Evolutionary conservation across 164 flowering plant species (phyloP).

Genomic region (Chimonanthus salicifolius): DNA sequence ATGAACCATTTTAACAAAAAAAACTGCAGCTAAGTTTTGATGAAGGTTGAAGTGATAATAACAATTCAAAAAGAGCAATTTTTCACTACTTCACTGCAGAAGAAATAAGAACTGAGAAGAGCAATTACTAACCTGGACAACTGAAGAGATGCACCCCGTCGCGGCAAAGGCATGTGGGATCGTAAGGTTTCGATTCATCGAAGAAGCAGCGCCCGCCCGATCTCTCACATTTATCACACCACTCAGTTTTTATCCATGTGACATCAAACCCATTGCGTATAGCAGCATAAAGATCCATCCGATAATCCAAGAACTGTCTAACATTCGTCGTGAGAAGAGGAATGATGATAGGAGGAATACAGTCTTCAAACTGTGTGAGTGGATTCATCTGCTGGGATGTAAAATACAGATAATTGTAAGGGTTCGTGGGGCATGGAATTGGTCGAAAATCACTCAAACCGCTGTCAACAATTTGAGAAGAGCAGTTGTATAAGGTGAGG

Average conservation of each 20-base stretch:
- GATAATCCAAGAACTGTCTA: neutral
- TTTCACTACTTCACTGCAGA: neutral
- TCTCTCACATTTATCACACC: constrained; percentile 5
- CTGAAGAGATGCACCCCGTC: neutral
- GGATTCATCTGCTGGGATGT: neutral
- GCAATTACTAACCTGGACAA: neutral
- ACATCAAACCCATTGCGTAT: constrained; percentile 15
- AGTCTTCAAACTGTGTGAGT: neutral
- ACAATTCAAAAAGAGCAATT: neutral
- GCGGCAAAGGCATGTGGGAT: constrained; percentile 11
- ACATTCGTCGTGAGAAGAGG: neutral
- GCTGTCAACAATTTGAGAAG: too few relatives aligned
- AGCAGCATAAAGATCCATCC: constrained; percentile 5
- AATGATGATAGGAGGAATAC: neutral
- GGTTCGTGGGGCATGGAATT: neutral
- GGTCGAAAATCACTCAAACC: neutral
- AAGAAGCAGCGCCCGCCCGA: constrained; percentile 5
- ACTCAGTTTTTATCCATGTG: neutral
- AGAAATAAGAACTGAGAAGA: neutral
- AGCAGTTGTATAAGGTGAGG: neutral
- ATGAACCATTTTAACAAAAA: too few relatives aligned
- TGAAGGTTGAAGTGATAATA: neutral
- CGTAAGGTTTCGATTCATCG: neutral
- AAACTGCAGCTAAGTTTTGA: neutral
- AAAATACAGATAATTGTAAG: neutral